A percentile compares a stretch with the other conserved stretches of the same genome.
phyloP scores from a whole-genome alignment of 352 stramenopile genomes.

The Phytophthora uliginosa region DNA sequence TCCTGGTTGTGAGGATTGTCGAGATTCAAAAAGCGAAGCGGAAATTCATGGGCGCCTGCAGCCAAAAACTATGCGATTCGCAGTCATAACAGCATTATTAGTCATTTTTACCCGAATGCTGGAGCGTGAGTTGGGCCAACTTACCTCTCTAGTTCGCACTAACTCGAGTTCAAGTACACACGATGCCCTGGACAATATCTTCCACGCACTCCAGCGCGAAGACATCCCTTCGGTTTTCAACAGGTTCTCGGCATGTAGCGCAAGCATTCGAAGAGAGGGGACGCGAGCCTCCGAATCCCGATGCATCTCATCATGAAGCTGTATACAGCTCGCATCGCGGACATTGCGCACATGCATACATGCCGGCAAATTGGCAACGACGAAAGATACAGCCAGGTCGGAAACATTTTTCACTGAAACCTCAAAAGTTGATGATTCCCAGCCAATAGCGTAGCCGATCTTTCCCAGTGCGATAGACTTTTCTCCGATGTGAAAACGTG shows the following conservation, averaged over 20 bases:
- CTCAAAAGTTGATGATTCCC: conserved; percentile 77
- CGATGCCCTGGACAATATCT: conserved; percentile 47
- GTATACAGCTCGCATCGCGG: conserved; percentile 37
- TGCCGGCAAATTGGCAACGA: conserved; percentile 62
- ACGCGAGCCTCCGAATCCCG: conserved; percentile 19
- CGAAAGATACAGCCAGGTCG: conserved; percentile 69
- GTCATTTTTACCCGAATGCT: neutral
- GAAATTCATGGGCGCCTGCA: conserved; percentile 70
- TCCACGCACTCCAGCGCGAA: conserved; percentile 52
- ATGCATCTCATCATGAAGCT: conserved; percentile 32
- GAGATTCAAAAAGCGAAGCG: conserved; percentile 78
- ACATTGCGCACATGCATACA: conserved; percentile 64
- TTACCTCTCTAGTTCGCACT: conserved; percentile 69
- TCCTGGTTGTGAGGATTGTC: conserved; percentile 88
- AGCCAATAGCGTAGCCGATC: conserved; percentile 84
- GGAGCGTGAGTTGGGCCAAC: conserved; percentile 1
- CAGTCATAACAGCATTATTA: conserved; percentile 11
- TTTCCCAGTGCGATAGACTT: conserved; percentile 77
- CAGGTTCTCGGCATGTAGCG: conserved; percentile 47
- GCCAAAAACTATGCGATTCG: conserved; percentile 45
- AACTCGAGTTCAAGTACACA: conserved; percentile 82
- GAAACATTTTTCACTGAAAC: conserved; percentile 77
- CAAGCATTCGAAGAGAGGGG: conserved; percentile 57
- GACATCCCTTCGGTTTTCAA: conserved; percentile 6
- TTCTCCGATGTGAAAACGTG: conserved; percentile 63